Evolutionary conservation across 2,329 filamentous ascomycete genomes (phyloP), one percentile per base, ranked within the genome.

Genomic region (Aphanocladium album): DNA sequence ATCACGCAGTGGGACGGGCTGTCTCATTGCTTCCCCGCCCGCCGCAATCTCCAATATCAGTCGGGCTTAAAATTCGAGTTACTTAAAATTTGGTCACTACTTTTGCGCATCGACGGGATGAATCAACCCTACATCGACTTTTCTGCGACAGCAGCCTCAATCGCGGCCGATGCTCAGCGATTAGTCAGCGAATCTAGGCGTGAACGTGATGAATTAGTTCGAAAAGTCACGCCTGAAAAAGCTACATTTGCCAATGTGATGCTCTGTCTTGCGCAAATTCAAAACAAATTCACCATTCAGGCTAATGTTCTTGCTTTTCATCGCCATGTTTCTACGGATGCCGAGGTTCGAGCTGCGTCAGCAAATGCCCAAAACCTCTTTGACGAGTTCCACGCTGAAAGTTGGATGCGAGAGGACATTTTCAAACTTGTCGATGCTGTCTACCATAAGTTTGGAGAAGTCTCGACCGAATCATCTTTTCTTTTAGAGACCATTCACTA

Each of bases 201-300:
- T n/a, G n/a, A 25, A 25, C 19, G 50, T 9, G 50, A 57, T 37
- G 39, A 57, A 12, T 37, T 57, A n/a, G 54, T 46, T 16, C 54
- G 23, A 57, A 37, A n/a, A 14, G 27, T 57, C 14, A n/a, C 37
- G 12, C 37, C 39, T 16, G 27, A 45, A 5, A 12, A 47, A 14
- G 54, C 54, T 37, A 57, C 41, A 11, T 57, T 57, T 27, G 27
- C 41, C 27, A 57, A 57, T 37, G 54, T 37, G 16, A 46, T 57
- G 23, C 2, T 37, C 9, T 25, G 27, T 8, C 43, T 57, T 12
- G 54, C 54, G 9, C 41, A 57, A 2, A 37, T 57, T 23, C 25
- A 57, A 17, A 57, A 57, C 19, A 19, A 57, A 30, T 57, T 45
- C 16, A 14, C 39, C 11, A 33, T 47, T 11, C 19, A 46, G 21